Percentiles rank a stretch among this genome's conserved stretches.
Conservation (phyloP, 768 basidiomycete genomes). For the Multifurca ochricompacta region DNA sequence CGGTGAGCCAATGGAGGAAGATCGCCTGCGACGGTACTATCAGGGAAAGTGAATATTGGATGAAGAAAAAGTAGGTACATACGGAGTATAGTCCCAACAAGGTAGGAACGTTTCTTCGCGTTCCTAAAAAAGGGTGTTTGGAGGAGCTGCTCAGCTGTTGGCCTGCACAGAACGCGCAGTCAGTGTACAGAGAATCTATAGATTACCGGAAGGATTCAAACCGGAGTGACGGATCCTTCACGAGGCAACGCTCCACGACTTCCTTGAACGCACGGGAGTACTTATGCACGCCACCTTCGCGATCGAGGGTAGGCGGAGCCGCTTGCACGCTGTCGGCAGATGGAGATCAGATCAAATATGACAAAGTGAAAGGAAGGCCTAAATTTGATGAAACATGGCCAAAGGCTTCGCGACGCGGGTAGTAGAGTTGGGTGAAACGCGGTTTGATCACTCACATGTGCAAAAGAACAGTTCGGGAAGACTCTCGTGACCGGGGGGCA, state of each 20-base stretch:
- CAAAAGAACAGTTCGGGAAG: slow-evolving; percentile 64
- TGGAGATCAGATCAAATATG: neutral
- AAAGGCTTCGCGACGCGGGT: neutral
- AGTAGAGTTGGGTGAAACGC: neutral
- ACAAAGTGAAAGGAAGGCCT: neutral
- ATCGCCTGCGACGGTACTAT: slow-evolving; percentile 35
- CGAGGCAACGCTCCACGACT: slow-evolving; percentile 71
- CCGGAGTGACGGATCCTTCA: slow-evolving; percentile 79
- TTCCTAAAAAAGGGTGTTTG: slow-evolving; percentile 70
- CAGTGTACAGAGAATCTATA: neutral
- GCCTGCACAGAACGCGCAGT: slow-evolving; percentile 38
- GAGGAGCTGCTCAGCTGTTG: slow-evolving; percentile 70
- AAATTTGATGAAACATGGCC: neutral
- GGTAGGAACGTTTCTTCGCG: slow-evolving; percentile 71
- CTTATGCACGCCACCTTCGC: slow-evolving; percentile 59
- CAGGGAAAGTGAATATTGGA: neutral
- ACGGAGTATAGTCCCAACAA: slow-evolving; percentile 72
- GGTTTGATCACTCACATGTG: slow-evolving; percentile 46
- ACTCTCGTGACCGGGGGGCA: slow-evolving; percentile 74
- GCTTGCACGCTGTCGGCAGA: slow-evolving; percentile 53
- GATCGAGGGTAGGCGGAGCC: slow-evolving; percentile 68
- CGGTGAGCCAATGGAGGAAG: slow-evolving; percentile 66
- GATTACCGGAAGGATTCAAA: slow-evolving; percentile 22
- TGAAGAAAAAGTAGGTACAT: slow-evolving; percentile 13
- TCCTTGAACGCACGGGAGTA: slow-evolving; percentile 82